Evolutionary conservation across 208 protist species (phyloP).

Genomic region (Wallacemonas collosoma): DNA sequence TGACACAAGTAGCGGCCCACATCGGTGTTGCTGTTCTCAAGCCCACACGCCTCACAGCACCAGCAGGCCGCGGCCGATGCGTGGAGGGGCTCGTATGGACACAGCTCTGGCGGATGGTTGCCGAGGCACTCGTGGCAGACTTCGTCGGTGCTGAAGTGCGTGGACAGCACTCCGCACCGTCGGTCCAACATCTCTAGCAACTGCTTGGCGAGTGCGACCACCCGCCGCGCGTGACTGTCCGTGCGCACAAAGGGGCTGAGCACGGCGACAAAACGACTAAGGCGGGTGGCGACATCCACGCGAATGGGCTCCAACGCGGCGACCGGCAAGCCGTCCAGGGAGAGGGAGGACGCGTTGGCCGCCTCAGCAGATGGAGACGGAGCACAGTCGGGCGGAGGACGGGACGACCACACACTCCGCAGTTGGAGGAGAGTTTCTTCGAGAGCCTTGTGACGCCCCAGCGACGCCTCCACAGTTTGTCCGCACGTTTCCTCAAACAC

Average conservation of each 20-base stretch:
- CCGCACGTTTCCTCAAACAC: conserved; percentile 5
- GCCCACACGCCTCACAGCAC: conserved; percentile 62
- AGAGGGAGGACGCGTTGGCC: not conserved
- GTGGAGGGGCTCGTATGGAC: conserved; percentile 27
- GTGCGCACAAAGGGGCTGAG: conserved; percentile 21
- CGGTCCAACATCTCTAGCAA: conserved; percentile 49
- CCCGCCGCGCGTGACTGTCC: conserved; percentile 39
- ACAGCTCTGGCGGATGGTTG: conserved; percentile 58
- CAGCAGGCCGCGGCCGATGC: conserved; percentile 28
- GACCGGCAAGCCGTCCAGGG: not conserved
- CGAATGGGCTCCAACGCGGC: not conserved
- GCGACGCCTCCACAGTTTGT: not conserved
- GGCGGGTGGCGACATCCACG: conserved; percentile 1
- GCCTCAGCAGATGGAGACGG: too few relatives aligned
- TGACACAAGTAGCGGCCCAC: conserved; percentile 81
- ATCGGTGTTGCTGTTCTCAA: conserved; percentile 57
- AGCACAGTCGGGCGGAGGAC: not conserved
- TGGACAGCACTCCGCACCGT: conserved; percentile 30
- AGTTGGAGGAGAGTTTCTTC: conserved; percentile 12
- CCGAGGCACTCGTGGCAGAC: conserved; percentile 70
- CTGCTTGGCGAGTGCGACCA: conserved; percentile 49
- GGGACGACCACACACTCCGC: not conserved
- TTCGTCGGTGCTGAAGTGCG: conserved; percentile 31
- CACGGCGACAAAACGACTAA: conserved; percentile 9
- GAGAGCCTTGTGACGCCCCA: not conserved